These are phyloP conservation scores for Brassica carinata DNA, from an alignment of 345 rosid species.

Conservation along the genomic window DNA sequence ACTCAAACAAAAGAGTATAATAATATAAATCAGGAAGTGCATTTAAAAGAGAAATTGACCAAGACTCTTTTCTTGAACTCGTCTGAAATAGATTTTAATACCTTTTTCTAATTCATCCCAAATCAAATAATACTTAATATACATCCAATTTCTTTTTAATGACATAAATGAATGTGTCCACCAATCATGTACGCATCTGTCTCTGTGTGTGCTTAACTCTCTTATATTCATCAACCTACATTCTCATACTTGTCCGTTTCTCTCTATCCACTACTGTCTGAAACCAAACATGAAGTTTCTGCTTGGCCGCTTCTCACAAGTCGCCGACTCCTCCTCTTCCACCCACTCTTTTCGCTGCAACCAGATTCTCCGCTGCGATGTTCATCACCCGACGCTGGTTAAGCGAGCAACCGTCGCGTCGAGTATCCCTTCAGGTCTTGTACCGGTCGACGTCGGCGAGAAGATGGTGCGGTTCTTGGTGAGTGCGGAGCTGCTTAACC, in stretches of 20 bases:
- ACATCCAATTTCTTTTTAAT: not conserved
- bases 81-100: not conserved
- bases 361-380: not conserved
- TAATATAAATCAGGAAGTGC: not conserved
- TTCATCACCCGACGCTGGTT: not conserved
- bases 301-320: not conserved
- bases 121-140: not conserved
- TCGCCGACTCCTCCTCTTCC: not conserved
- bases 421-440: conserved; percentile 72
- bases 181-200: not conserved
- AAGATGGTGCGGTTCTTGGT: conserved; percentile 88
- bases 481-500: conserved; percentile 78
- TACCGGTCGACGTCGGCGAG: conserved; percentile 92
- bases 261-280: not conserved
- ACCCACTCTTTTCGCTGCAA: not conserved
- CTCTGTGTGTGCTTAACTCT: not conserved
- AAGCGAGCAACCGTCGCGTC: conserved; percentile 32
- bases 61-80: not conserved
- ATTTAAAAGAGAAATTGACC: not conserved
- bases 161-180: not conserved
- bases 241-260: not conserved
- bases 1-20: no score
- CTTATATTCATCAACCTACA: not conserved
- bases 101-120: not conserved
- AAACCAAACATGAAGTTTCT: not conserved